These are phyloP conservation scores for Magnolia changhungtana DNA, from an alignment of 164 flowering plant genomes.

Conservation along the genomic window DNA sequence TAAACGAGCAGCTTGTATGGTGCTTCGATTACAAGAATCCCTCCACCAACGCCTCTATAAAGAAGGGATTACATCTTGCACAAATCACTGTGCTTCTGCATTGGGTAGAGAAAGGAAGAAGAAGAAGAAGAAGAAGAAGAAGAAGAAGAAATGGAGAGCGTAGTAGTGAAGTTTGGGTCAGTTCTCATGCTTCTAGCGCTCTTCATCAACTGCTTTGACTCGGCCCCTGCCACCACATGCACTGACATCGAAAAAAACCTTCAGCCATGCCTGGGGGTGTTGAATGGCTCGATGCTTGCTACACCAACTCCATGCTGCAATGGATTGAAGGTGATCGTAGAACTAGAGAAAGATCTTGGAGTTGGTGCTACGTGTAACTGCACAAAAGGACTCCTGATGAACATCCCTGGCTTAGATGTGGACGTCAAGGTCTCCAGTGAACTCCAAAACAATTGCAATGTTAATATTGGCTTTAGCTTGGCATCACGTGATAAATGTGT, in stretches of 20 bases:
- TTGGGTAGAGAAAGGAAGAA: background rate
- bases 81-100: no score
- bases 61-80: background rate
- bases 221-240: background rate
- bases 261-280: background rate
- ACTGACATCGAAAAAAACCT: background rate
- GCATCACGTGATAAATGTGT: background rate
- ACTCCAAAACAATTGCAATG: constrained; percentile 4
- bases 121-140: background rate
- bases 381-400: background rate
- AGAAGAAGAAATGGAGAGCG: background rate
- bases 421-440: background rate
- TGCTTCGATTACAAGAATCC: background rate
- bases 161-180: background rate
- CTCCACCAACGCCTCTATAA: background rate
- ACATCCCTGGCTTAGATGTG: background rate
- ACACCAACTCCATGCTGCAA: background rate
- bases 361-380: background rate
- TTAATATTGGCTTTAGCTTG: background rate
- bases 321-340: background rate
- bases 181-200: background rate
- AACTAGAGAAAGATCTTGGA: background rate
- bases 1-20: no score
- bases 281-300: background rate
- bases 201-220: background rate